Conservation (phyloP, 148 eudicot species). For the Camellia sinensis region DNA sequence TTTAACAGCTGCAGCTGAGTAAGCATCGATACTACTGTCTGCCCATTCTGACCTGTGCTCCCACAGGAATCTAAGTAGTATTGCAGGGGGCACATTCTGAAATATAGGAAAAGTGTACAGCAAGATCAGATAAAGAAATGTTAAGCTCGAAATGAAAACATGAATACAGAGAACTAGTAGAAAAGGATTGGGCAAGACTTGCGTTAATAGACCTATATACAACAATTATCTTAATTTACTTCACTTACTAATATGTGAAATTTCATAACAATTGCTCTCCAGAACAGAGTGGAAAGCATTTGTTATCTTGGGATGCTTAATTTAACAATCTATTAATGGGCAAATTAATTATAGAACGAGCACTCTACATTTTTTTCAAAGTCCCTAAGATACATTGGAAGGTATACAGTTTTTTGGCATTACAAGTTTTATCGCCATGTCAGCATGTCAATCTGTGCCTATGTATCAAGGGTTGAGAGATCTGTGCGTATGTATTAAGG, state of each 20-base stretch:
- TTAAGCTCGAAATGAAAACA: not conserved
- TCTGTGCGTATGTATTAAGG: too few relatives aligned
- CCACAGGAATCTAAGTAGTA: conserved; percentile 79
- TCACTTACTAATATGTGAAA: not conserved
- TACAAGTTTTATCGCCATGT: too few relatives aligned
- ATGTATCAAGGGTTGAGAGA: too few relatives aligned
- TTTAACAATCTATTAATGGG: not conserved
- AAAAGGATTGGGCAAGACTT: not conserved
- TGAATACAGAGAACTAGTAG: not conserved
- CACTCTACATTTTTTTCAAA: not conserved
- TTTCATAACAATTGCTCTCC: not conserved
- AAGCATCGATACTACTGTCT: conserved; percentile 83
- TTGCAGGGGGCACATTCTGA: conserved; percentile 98
- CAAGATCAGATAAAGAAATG: not conserved
- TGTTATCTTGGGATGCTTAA: not conserved
- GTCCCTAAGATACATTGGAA: too few relatives aligned
- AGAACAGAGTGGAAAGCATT: not conserved
- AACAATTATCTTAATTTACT: not conserved
- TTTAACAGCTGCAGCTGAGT: conserved; percentile 86
- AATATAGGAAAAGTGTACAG: conserved; percentile 12
- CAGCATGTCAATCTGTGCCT: too few relatives aligned
- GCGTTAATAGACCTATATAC: not conserved
- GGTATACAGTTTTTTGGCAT: too few relatives aligned
- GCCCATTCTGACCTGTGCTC: conserved; percentile 99
- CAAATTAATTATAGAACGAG: not conserved